Percentiles rank a stretch among this genome's conserved stretches.
Evolutionary conservation across 768 basidiomycete genomes (phyloP).

Genomic region (Arthromyces matolae): DNA sequence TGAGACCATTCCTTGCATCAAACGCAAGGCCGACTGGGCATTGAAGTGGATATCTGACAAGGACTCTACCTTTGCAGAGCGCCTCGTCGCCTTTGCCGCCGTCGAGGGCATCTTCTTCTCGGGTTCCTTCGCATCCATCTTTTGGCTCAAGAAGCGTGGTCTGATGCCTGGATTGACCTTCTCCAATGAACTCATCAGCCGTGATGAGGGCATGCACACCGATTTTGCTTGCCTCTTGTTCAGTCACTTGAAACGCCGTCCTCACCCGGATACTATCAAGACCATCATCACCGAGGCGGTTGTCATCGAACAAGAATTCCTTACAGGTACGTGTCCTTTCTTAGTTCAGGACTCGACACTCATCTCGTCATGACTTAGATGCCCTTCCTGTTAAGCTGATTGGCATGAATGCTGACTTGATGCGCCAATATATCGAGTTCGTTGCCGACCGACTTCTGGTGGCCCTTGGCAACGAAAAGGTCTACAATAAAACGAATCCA

Average conservation of each 20-base stretch:
- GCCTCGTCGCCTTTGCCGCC: constrained; percentile 90
- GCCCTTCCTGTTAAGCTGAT: constrained; percentile 85
- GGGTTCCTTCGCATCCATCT: constrained; percentile 89
- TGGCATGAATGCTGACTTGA: constrained; percentile 88
- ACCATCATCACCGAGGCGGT: constrained; percentile 81
- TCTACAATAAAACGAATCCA: constrained; percentile 76
- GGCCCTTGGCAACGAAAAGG: constrained; percentile 78
- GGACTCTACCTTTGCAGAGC: constrained; percentile 78
- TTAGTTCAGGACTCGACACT: not conserved
- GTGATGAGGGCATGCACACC: constrained; percentile 96
- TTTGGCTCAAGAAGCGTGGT: constrained; percentile 97
- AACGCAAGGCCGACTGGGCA: constrained; percentile 94
- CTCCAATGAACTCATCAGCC: constrained; percentile 93
- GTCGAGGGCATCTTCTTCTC: constrained; percentile 99
- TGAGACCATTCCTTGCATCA: constrained; percentile 91
- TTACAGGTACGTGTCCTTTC: constrained; percentile 51
- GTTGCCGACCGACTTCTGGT: constrained; percentile 88
- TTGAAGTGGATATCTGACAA: constrained; percentile 87
- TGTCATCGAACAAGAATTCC: constrained; percentile 80
- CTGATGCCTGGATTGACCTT: constrained; percentile 97
- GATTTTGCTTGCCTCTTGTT: constrained; percentile 94
- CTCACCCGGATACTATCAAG: constrained; percentile 73
- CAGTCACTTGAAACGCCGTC: constrained; percentile 74
- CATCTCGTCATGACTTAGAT: constrained; percentile 45
- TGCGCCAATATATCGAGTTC: constrained; percentile 90